These are phyloP conservation scores for Coleophoma crateriformis DNA, from an alignment of 2,329 filamentous ascomycete species.

Conservation along the genomic window DNA sequence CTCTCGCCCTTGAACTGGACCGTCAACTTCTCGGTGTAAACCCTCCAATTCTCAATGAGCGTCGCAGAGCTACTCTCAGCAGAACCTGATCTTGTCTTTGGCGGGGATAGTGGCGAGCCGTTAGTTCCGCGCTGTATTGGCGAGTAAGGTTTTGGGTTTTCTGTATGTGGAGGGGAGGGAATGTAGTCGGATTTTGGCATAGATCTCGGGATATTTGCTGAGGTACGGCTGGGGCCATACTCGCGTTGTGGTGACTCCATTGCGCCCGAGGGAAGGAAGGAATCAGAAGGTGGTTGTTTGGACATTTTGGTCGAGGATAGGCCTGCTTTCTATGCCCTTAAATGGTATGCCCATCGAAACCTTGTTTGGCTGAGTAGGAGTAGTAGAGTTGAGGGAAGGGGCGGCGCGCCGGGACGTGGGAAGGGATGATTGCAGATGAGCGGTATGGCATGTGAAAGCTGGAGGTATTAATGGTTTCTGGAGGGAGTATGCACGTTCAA, in stretches of 20 bases:
- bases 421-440: too few relatives aligned
- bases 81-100: constrained; percentile 22
- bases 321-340: neutral
- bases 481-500: too few relatives aligned
- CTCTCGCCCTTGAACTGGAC: constrained; percentile 24
- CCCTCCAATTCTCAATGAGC: constrained; percentile 25
- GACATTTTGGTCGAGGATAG: constrained; percentile 8
- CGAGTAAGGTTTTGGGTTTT: neutral
- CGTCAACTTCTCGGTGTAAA: constrained; percentile 22
- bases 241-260: constrained; percentile 11
- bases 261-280: constrained; percentile 22
- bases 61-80: constrained; percentile 18
- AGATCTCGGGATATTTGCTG: constrained; percentile 10
- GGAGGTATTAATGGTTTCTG: too few relatives aligned
- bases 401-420: too few relatives aligned
- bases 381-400: too few relatives aligned
- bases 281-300: constrained; percentile 15
- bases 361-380: too few relatives aligned
- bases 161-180: constrained; percentile 3
- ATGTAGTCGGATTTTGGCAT: constrained; percentile 10
- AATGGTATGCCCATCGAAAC: too few relatives aligned
- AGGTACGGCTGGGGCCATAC: constrained; percentile 8
- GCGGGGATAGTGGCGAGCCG: constrained; percentile 13
- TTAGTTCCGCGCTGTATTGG: neutral
- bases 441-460: too few relatives aligned